These are phyloP conservation scores for Backusella luteola DNA, from an alignment of 192 early-diverging fungal species.

Conservation along the genomic window DNA sequence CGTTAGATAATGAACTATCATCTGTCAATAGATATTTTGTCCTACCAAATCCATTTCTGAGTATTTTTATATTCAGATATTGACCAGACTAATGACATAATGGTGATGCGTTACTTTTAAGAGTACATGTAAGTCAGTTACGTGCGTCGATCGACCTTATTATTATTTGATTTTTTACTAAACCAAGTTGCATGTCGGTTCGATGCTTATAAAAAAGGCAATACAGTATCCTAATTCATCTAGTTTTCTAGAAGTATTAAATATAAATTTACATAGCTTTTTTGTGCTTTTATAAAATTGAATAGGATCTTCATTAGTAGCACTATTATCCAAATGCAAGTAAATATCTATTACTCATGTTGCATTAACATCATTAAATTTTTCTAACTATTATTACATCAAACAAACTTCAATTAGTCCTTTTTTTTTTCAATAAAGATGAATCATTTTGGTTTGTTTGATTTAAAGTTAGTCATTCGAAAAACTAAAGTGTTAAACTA, in stretches of 20 bases:
- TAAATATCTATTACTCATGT: background rate
- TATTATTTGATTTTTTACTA: background rate
- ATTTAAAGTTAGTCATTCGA: too few relatives aligned
- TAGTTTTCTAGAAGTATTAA: background rate
- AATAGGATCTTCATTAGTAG: background rate
- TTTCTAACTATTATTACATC: background rate
- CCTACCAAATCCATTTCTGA: background rate
- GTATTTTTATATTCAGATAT: background rate
- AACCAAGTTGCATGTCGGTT: background rate
- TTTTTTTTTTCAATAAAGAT: background rate
- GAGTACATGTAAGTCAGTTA: background rate
- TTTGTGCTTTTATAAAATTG: background rate
- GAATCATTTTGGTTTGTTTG: background rate
- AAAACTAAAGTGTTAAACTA: too few relatives aligned
- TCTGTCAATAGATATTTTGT: constrained; percentile 3
- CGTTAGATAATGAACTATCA: background rate
- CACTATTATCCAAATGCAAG: background rate
- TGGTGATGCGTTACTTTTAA: background rate
- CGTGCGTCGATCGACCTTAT: background rate
- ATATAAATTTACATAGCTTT: background rate
- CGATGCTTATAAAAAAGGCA: background rate
- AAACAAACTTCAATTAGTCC: background rate
- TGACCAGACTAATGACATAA: background rate
- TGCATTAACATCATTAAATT: background rate
- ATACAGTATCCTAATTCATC: background rate